Evolutionary conservation across 768 basidiomycete species (phyloP), one percentile per base, ranked within the genome.

Genomic region (Tulasnella sp.): DNA sequence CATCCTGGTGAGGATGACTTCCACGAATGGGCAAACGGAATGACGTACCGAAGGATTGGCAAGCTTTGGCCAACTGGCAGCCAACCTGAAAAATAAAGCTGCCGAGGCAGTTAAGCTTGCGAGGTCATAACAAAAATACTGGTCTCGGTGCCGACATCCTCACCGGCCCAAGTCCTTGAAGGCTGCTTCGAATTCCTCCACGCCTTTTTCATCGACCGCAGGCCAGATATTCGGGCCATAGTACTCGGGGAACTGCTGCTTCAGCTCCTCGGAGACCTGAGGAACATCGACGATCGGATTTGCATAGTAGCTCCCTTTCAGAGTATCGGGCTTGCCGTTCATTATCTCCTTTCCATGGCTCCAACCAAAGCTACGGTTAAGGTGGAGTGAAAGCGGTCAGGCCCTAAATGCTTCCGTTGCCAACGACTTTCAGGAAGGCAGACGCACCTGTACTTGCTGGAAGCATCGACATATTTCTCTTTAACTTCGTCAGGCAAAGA

Each of bases 311-410:
- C 93, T 95, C 3, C 96, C 97, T 83, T 98, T 99, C 81, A 96
- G 85, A 2, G 88, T 86, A 83, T 98, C 95, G 80, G 92, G 93
- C 81, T 90, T 91, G 40, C 96, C 96, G 82, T 98, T 98, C 96
- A 98, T 98, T 70, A 96, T 90, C 87, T 98, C 97, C 91, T 98
- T 98, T 76, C 97, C 97, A 84, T 97, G 94, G 67, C 92, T 94
- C 97, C 97, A 99, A n/a, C 97, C 97, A 84, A 96, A 98, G 83
- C 92, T 93, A 80, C 74, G 44, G 44, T 40, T 40, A 40, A 81
- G 18, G 67, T 44, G 61, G 46, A 35, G 61, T 13, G 10, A 15
- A n/a, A 5, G 23, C 0, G 40, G 23, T 7, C 13, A 46, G 26
- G 40, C 73, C 11, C 9, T 71, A 1, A 48, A 29, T 76, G 16